phyloP scores from a whole-genome alignment of 805 yeast species.

The Saturnispora silvae region DNA sequence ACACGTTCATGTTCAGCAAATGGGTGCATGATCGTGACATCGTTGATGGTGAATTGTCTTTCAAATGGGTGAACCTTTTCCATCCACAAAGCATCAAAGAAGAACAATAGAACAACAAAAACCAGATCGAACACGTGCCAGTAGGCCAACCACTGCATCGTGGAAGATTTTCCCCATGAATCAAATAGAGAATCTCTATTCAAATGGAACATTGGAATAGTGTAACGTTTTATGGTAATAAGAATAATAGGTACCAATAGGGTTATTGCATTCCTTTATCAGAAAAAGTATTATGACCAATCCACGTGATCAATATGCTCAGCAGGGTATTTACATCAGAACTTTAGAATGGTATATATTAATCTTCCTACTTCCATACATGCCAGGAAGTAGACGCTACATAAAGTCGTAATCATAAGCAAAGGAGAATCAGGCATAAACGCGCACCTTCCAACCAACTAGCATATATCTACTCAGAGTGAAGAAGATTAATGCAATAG shows the following conservation, averaged over 20 bases:
- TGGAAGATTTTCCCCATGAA: neutral
- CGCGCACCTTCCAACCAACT: constrained; percentile 22
- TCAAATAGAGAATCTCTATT: neutral
- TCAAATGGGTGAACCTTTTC: constrained; percentile 48
- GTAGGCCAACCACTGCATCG: constrained; percentile 1
- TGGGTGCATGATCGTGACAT: constrained; percentile 72
- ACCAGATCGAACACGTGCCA: constrained; percentile 22
- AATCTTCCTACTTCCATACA: too few relatives aligned
- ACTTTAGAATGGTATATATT: too few relatives aligned
- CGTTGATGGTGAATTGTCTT: constrained; percentile 68
- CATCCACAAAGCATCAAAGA: constrained; percentile 19
- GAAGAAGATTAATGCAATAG: constrained; percentile 14
- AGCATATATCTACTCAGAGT: constrained; percentile 7
- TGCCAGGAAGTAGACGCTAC: too few relatives aligned
- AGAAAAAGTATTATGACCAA: too few relatives aligned
- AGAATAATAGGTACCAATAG: too few relatives aligned
- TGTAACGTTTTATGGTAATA: too few relatives aligned
- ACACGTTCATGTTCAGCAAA: constrained; percentile 68
- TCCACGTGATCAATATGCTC: too few relatives aligned
- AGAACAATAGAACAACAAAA: constrained; percentile 15
- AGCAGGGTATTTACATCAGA: too few relatives aligned
- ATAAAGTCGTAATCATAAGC: too few relatives aligned
- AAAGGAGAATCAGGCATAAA: constrained; percentile 16
- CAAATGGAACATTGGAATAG: neutral
- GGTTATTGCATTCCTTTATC: too few relatives aligned